Evolutionary conservation across 2,329 filamentous ascomycete genomes (phyloP).

Genomic region (Fusarium dlaminii): DNA sequence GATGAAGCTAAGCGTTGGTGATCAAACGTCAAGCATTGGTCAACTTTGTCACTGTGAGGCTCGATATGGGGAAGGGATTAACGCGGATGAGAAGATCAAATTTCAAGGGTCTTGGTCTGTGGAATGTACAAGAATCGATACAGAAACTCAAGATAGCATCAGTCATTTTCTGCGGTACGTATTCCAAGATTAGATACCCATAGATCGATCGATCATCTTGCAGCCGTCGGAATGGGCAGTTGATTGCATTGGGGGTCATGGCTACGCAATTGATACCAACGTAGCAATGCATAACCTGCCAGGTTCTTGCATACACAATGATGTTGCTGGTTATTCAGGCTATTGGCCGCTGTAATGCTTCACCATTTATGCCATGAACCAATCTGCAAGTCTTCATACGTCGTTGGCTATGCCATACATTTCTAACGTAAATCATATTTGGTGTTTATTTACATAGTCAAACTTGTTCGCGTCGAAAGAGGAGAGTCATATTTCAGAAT

Average conservation of each 20-base stretch:
- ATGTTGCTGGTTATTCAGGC: neutral
- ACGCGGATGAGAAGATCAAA: slow-evolving; percentile 8
- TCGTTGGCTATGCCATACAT: neutral
- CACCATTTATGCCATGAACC: neutral
- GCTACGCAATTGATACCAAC: neutral
- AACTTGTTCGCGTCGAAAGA: slow-evolving; percentile 28
- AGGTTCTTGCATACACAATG: neutral
- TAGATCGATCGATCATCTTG: slow-evolving; percentile 35
- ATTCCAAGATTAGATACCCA: neutral
- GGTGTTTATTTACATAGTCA: neutral
- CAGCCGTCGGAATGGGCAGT: slow-evolving; percentile 16
- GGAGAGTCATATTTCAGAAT: slow-evolving; percentile 44
- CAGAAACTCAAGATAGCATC: neutral
- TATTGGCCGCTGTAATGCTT: neutral
- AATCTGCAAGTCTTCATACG: neutral
- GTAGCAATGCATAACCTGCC: slow-evolving; percentile 19
- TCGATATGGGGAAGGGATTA: slow-evolving; percentile 36
- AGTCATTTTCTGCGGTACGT: neutral
- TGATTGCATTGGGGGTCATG: slow-evolving; percentile 16
- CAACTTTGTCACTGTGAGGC: slow-evolving; percentile 3
- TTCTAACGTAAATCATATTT: slow-evolving; percentile 12
- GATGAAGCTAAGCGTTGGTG: slow-evolving; percentile 25
- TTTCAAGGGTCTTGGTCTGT: slow-evolving; percentile 30
- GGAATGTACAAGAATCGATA: slow-evolving; percentile 32
- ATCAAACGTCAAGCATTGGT: slow-evolving; percentile 29